Evolutionary conservation across 805 yeast species (phyloP), one percentile per base, ranked within the genome.

Genomic region (Ogataea populi-albae): DNA sequence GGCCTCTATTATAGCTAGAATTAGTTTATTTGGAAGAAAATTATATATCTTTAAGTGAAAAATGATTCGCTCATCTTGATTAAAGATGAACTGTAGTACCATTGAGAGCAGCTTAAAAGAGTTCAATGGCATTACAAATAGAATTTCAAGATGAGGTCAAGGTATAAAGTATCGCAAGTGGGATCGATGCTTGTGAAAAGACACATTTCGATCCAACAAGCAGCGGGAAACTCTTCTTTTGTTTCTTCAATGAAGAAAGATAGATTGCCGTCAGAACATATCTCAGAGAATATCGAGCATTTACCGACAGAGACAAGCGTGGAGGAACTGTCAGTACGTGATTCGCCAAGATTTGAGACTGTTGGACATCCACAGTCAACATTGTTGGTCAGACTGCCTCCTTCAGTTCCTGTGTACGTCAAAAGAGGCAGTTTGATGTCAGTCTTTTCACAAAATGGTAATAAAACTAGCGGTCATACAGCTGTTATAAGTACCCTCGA

Each of bases 361-460:
- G 47, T 77, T 37, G 81, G 79, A 5, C 57, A 54, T 4, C 72
- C 79, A 2, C 68, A 73, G 16, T 61, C 77, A 0, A 62, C 76
- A 0, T 55, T 77, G 16, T 62, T 73, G 5, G 53, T 77, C n/a
- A 59, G 66, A 1, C 51, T 74, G n/a, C 79, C 81, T 1, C 78
- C 86, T 1, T 77, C 84, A 0, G 59, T 75, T 1, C 83, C 85
- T 0, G 55, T 77, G 2, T 62, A 64, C 41, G 56, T 77, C 9
- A 64, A 69, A 26, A 62, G 66, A 25, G 73, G 77, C 3, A 65
- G 81, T 0, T 50, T 80, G 20, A 55, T 79, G 32, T 63, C 79
- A 3, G 54, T 79, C 2, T 73, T 66, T 41, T 48, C 59, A 0
- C 38, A 31, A 12, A 30, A 39, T 2, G 45, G 41, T 4, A 25